Evolutionary conservation across 345 rosid species (phyloP).

Genomic region (Mangifera indica): DNA sequence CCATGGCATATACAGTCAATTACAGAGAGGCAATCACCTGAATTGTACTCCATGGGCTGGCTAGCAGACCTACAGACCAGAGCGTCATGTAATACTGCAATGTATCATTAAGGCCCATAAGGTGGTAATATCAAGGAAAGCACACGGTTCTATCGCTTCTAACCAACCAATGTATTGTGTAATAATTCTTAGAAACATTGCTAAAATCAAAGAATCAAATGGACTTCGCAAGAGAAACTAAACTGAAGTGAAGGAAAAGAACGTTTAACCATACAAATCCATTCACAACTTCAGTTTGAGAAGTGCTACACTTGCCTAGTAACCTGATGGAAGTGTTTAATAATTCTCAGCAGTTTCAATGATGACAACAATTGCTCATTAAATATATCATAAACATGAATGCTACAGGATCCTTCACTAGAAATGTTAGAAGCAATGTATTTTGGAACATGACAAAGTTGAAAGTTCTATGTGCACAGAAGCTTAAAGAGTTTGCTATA

Average conservation of each 20-base stretch:
- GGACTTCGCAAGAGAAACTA: neutral
- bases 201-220: neutral
- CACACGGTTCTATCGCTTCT: slow-evolving; percentile 6
- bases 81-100: neutral
- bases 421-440: neutral
- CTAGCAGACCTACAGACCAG: slow-evolving; percentile 7
- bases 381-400: neutral
- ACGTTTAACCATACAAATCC: slow-evolving; percentile 5
- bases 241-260: neutral
- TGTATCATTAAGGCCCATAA: neutral
- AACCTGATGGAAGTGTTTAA: neutral
- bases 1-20: neutral
- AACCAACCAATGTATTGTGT: neutral
- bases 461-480: neutral
- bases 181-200: slow-evolving; percentile 1
- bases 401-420: neutral
- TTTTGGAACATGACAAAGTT: neutral
- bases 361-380: neutral
- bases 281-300: neutral
- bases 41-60: slow-evolving; percentile 9
- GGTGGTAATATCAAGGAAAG: neutral
- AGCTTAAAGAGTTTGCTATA: neutral
- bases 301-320: neutral
- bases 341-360: neutral
- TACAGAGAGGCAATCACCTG: neutral